Base-by-base conservation (phyloP, 768 basidiomycete genomes). In the Roridomyces roridus region DNA sequence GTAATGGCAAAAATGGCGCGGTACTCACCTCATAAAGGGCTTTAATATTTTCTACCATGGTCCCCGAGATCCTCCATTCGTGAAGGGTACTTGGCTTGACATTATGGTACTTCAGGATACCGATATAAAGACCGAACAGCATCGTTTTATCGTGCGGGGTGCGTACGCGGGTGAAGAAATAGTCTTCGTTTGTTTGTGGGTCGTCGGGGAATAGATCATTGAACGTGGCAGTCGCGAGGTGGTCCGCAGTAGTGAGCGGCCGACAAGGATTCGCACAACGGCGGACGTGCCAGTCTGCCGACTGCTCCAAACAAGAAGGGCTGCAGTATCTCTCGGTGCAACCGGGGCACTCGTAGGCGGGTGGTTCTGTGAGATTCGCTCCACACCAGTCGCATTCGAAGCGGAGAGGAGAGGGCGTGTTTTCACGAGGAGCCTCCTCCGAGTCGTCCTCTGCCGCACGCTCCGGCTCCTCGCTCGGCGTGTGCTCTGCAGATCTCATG, bases 31-130 rank as follows among this genome's bases (percentile, higher is more conserved):
- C 54, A 46, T 42, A 72, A 1, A 64, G 50, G 2, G 57, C 58
- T 25, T 67, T 70, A 43, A 72, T 70, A 36, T 70, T 65, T 24
- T 71, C 60, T 3, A 62, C 55, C 39, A 73, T 55, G 17, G 55
- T 66, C 4, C 70, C 71, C 1, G 54, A 37, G 14, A 57, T 31
- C 15, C 64, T 53, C 71, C 71, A 73, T 42, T 51, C 42, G n/a
- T 68, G 65, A 2, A 72, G 28, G 5, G 54, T 63, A 47, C 63
- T 60, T 15, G 70, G 46, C 9, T 57, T 35, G 15, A 70, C 48
- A 0, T 51, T 57, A 5, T 58, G n/a, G 35, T 8, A 1, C n/a
- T 56, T 35, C n/a, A 73, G 55, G 9, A 71, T 55, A 1, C 64
- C 65, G 6, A 54, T 51, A 24, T 70, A 70, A n/a, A 71, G 45